phyloP scores from a whole-genome alignment of 192 early-diverging fungal genomes.

The Coemansia guatemalensis region DNA sequence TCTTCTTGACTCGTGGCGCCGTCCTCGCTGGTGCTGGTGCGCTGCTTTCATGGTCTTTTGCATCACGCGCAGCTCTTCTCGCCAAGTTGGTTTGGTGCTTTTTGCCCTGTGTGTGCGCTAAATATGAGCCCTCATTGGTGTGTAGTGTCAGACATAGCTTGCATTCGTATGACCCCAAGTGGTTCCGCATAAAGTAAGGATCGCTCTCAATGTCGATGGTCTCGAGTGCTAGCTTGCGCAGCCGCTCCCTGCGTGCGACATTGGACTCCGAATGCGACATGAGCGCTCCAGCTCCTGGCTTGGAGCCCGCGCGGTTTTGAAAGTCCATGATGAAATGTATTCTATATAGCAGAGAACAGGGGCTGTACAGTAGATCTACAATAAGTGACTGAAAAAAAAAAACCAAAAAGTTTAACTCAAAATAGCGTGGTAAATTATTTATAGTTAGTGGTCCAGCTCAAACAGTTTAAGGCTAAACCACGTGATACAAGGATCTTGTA shows the following conservation, averaged over 20 bases:
- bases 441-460: neutral
- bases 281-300: conserved; percentile 85
- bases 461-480: neutral
- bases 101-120: conserved; percentile 97
- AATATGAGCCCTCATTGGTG: conserved; percentile 91
- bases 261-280: conserved; percentile 82
- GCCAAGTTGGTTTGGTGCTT: conserved; percentile 96
- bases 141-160: conserved; percentile 83
- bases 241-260: conserved; percentile 90
- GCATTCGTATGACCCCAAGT: conserved; percentile 79
- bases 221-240: conserved; percentile 91
- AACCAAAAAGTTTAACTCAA: neutral
- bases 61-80: conserved; percentile 84
- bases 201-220: conserved; percentile 95
- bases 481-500: too few relatives aligned
- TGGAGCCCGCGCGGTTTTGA: conserved; percentile 90
- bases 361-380: neutral
- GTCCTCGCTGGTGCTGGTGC: conserved; percentile 4
- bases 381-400: neutral
- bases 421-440: neutral
- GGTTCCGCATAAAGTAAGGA: conserved; percentile 97
- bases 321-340: conserved; percentile 57
- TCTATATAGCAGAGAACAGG: too few relatives aligned
- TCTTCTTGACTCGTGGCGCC: conserved; percentile 58
- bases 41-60: conserved; percentile 59